Percentiles rank a stretch among this genome's conserved stretches.
Evolutionary conservation across 2,329 filamentous ascomycete species (phyloP).

Genomic region (Talaromyces sp.): DNA sequence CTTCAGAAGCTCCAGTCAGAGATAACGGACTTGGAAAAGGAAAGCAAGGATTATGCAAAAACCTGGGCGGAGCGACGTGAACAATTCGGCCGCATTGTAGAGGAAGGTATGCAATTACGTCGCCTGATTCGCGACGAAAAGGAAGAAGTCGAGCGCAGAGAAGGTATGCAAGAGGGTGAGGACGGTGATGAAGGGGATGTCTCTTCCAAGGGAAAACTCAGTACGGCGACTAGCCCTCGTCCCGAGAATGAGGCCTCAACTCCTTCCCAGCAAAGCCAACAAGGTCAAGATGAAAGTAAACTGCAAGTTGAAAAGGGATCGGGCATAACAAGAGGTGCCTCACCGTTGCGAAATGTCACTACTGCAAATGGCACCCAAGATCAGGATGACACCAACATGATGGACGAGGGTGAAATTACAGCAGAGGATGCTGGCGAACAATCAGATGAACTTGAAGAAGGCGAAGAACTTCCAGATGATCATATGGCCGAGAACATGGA

Average conservation of each 20-base stretch:
- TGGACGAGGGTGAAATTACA: constrained; percentile 52
- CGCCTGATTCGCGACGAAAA: constrained; percentile 91
- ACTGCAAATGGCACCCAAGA: constrained; percentile 30
- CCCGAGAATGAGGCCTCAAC: constrained; percentile 51
- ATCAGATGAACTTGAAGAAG: constrained; percentile 51
- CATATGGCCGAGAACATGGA: constrained; percentile 67
- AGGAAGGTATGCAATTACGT: constrained; percentile 84
- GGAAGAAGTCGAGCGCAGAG: constrained; percentile 85
- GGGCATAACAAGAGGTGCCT: constrained; percentile 34
- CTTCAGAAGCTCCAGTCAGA: constrained; percentile 83
- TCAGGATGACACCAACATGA: constrained; percentile 63
- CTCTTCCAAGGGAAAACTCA: constrained; percentile 52
- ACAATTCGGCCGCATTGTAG: constrained; percentile 86
- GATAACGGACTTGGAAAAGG: constrained; percentile 81
- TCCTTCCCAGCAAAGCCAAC: constrained; percentile 36
- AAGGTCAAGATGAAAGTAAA: constrained; percentile 36
- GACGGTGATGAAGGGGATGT: constrained; percentile 59
- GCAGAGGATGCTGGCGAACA: constrained; percentile 37
- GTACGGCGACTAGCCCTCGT: constrained; percentile 53
- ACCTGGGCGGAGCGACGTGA: constrained; percentile 84
- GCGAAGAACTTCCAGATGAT: constrained; percentile 53
- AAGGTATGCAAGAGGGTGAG: constrained; percentile 72
- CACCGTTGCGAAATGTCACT: constrained; percentile 43
- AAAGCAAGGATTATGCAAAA: constrained; percentile 77
- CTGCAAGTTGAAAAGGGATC: constrained; percentile 37